A percentile compares a stretch with the other conserved stretches of the same genome.
phyloP scores from a whole-genome alignment of 2,329 filamentous ascomycete genomes.

The Sphaerulina musiva region DNA sequence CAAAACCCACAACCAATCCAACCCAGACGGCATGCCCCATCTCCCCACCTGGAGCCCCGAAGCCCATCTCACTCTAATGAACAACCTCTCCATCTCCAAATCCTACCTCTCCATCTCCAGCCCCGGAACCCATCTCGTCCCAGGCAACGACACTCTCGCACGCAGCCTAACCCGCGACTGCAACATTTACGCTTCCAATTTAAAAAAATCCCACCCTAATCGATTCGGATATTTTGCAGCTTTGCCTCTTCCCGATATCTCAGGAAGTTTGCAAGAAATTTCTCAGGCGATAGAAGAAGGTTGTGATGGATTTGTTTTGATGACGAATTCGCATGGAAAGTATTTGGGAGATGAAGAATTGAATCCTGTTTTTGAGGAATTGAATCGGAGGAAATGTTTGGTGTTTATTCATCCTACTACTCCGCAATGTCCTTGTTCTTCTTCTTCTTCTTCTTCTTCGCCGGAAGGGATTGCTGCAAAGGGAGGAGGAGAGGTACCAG shows the following conservation, averaged over 20 bases:
- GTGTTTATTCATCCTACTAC: conserved; percentile 53
- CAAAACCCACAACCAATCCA: conserved; percentile 37
- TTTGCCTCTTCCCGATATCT: conserved; percentile 48
- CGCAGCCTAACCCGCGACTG: conserved; percentile 37
- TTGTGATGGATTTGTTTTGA: conserved; percentile 47
- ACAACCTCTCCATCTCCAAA: conserved; percentile 43
- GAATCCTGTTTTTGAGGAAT: conserved; percentile 43
- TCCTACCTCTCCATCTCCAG: conserved; percentile 51
- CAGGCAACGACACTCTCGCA: conserved; percentile 35
- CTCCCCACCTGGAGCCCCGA: conserved; percentile 41
- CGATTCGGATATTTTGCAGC: conserved; percentile 51
- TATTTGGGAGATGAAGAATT: conserved; percentile 47
- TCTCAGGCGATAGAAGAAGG: conserved; percentile 38
- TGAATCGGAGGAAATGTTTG: conserved; percentile 43
- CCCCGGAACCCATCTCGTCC: conserved; percentile 46
- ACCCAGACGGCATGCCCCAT: conserved; percentile 47
- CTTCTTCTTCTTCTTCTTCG: background rate
- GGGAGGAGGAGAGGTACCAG: conserved; percentile 19
- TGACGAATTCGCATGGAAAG: conserved; percentile 49
- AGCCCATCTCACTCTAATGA: conserved; percentile 48
- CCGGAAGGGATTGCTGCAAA: background rate
- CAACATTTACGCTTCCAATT: conserved; percentile 38
- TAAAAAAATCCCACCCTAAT: conserved; percentile 35
- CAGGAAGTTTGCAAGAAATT: conserved; percentile 45
- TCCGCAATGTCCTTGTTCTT: conserved; percentile 36